Percentiles rank a stretch among this genome's conserved stretches.
phyloP scores from a whole-genome alignment of 2,329 filamentous ascomycete species.

The Didymella lethalis region DNA sequence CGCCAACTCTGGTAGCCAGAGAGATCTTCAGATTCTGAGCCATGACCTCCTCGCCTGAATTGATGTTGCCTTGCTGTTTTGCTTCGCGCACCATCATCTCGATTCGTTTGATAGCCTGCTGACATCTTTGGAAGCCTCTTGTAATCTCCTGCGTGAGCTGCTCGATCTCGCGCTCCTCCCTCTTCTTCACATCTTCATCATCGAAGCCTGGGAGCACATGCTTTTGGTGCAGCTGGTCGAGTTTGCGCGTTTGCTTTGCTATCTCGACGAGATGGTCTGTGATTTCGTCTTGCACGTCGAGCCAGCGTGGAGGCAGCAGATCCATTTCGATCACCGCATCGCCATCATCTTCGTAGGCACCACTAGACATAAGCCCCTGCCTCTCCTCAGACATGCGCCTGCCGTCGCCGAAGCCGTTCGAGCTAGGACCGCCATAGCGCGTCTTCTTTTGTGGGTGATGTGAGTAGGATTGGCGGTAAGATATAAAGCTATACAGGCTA shows the following conservation, averaged over 20 bases:
- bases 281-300: conserved; percentile 93
- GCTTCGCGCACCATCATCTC: conserved; percentile 87
- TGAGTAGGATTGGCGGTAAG: conserved; percentile 97
- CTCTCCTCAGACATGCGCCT: conserved; percentile 66
- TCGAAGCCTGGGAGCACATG: conserved; percentile 97
- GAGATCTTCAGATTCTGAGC: conserved; percentile 95
- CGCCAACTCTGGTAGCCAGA: conserved; percentile 85
- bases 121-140: conserved; percentile 85
- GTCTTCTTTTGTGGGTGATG: conserved; percentile 92
- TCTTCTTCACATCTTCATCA: conserved; percentile 86
- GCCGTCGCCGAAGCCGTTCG: conserved; percentile 61
- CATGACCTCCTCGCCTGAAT: conserved; percentile 90
- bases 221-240: conserved; percentile 95
- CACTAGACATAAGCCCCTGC: conserved; percentile 83
- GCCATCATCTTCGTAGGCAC: conserved; percentile 82
- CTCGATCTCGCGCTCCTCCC: conserved; percentile 91
- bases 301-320: conserved; percentile 91
- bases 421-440: conserved; percentile 62
- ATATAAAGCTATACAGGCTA: conserved; percentile 78
- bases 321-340: conserved; percentile 99
- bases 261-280: conserved; percentile 82
- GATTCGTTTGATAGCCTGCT: conserved; percentile 85
- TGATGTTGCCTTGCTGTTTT: conserved; percentile 74
- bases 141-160: conserved; percentile 89
- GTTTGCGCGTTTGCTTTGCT: conserved; percentile 79